Evolutionary conservation across 2,329 filamentous ascomycete genomes (phyloP), one percentile per base, ranked within the genome.

Genomic region (Ceratocystis destructans): DNA sequence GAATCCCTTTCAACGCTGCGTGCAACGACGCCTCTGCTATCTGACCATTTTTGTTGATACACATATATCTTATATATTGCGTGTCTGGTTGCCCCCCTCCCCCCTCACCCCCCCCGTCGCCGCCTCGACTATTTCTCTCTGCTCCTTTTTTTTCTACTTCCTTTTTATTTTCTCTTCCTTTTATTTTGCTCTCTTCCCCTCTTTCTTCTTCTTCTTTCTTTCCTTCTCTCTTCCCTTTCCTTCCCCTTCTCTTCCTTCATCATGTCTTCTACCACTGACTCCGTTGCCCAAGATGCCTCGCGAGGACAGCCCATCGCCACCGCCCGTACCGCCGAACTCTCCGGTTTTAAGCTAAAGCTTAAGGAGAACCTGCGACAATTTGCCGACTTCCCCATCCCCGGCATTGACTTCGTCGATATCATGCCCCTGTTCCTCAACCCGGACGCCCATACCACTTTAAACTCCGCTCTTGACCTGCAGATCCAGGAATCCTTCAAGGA

Each of bases 391-490:
- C 93, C 93, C 68, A 87, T 88, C 70, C 86, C 88, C 59, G 93
- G 94, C 76, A 93, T 99, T 74, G 82, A 96, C 73, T 99, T 99
- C 78, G 90, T 96, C 79, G 94, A 99, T 75, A 97, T 99, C 78
- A 87, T 99, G 77, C 94, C 94, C 69, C 87, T 97, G 74, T 97
- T 99, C 80, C 86, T 89, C 75, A 83, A 90, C 73, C 85, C 87
- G 66, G 74, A 76, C 64, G 81, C 89, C 69, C 93, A 96, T 78
- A 80, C 83, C 71, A 82, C 85, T 66, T 87, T 99, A 68, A 80
- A 96, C 75, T 84, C 86, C 72, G 90, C 90, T 62, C 87, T 97
- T 71, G 89, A 96, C 77, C 81, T 96, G 69, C 87, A 96, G 76
- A 82, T 96, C 70, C 78, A 82, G 67, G 79, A 87, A 72, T 80